Percentiles rank a stretch among this genome's conserved stretches.
Evolutionary conservation across 2,329 filamentous ascomycete genomes (phyloP).

Genomic region (Parastagonospora nodorum): DNA sequence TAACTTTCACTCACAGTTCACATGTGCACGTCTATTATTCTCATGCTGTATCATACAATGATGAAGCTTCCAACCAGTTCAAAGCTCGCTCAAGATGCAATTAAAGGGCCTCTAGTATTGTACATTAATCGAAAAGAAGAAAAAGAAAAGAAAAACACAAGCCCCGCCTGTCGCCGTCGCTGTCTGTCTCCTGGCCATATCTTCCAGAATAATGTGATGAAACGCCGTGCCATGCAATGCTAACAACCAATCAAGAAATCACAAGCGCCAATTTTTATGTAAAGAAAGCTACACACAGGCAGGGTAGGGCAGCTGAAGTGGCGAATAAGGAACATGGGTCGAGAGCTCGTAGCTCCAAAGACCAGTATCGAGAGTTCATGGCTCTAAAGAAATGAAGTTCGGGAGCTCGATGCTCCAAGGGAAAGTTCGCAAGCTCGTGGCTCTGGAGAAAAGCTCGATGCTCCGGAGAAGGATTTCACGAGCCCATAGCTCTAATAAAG

Average conservation of each 20-base stretch:
- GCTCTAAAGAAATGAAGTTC: too few species aligned
- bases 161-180: background rate
- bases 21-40: background rate
- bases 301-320: background rate
- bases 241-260: background rate
- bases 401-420: too few species aligned
- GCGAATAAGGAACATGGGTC: background rate
- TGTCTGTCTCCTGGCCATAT: background rate
- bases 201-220: background rate
- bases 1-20: too few species aligned
- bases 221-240: conserved; percentile 6
- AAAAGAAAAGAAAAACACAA: background rate
- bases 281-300: conserved; percentile 6
- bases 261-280: conserved; percentile 18
- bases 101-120: background rate
- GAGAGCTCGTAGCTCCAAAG: too few species aligned
- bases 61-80: background rate
- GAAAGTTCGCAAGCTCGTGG: too few species aligned
- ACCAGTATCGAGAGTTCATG: too few species aligned
- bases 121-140: background rate
- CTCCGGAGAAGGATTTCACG: background rate
- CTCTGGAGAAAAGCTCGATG: background rate
- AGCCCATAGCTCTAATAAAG: too few species aligned
- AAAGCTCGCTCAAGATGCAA: background rate
- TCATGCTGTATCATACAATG: background rate